These are phyloP conservation scores for Neobulgaria alba DNA, from an alignment of 2,329 filamentous ascomycete species.

Conservation along the genomic window DNA sequence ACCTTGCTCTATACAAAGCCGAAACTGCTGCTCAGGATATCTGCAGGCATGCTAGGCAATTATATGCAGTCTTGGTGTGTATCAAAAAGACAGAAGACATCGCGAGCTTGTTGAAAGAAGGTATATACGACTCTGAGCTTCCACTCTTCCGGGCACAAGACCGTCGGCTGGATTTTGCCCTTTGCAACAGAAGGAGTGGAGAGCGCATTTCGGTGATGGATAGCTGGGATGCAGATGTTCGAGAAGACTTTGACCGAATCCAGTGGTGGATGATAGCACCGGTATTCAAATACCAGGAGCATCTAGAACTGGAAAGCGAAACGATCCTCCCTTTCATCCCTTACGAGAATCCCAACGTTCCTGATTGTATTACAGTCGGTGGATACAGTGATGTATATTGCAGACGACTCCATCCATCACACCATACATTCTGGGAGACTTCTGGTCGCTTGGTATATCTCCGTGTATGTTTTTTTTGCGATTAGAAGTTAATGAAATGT, in stretches of 20 bases:
- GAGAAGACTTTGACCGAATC: constrained; percentile 10
- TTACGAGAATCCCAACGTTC: constrained; percentile 1
- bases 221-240: constrained; percentile 6
- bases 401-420: constrained; percentile 15
- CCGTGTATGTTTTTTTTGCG: not conserved
- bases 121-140: constrained; percentile 10
- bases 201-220: constrained; percentile 5
- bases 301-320: constrained; percentile 9
- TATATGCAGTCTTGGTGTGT: constrained; percentile 15
- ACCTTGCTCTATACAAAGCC: constrained; percentile 2
- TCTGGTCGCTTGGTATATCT: not conserved
- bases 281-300: constrained; percentile 6
- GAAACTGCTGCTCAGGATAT: not conserved
- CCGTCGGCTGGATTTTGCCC: not conserved
- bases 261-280: constrained; percentile 19
- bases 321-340: constrained; percentile 14
- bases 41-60: not conserved
- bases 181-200: constrained; percentile 1
- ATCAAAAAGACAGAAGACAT: constrained; percentile 11
- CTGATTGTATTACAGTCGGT: constrained; percentile 1
- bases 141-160: constrained; percentile 8
- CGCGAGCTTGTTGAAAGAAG: constrained; percentile 6
- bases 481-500: not conserved
- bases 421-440: constrained; percentile 14
- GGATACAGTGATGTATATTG: constrained; percentile 18